phyloP scores from a whole-genome alignment of 768 basidiomycete species.

The Mycena belliarum region DNA sequence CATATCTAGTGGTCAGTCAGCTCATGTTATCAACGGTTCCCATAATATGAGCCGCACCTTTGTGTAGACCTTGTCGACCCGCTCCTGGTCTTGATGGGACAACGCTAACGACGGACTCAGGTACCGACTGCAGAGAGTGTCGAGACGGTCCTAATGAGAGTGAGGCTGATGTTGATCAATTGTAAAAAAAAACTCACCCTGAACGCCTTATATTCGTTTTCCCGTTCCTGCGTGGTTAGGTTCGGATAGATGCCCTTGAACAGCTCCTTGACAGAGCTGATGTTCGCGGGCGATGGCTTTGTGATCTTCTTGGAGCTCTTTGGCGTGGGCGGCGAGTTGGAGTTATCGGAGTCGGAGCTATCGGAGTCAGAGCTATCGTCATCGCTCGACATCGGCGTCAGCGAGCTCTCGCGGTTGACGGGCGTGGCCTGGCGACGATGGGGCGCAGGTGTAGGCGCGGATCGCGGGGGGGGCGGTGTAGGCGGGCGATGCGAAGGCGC shows the following conservation, averaged over 20 bases:
- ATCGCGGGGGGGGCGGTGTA: background rate
- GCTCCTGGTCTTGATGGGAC: background rate
- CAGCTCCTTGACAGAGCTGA: background rate
- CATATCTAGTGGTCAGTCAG: constrained; percentile 1
- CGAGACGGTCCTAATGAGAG: background rate
- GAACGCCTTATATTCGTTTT: background rate
- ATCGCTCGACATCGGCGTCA: too few species aligned
- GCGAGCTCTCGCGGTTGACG: too few species aligned
- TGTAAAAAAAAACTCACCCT: background rate
- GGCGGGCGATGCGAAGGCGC: background rate
- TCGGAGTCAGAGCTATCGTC: background rate
- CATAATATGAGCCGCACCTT: background rate
- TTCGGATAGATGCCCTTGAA: background rate
- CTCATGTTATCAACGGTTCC: background rate
- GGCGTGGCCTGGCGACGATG: too few species aligned
- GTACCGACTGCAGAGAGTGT: background rate
- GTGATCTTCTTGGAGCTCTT: background rate
- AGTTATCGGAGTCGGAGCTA: background rate
- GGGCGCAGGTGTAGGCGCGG: too few species aligned
- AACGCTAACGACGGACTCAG: background rate
- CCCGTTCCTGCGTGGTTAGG: background rate
- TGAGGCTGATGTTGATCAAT: background rate
- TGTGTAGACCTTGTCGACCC: background rate
- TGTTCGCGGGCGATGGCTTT: constrained; percentile 2
- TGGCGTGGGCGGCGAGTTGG: background rate